Evolutionary conservation across 176 grass and related monocot species (phyloP).

Genomic region (Aegilops speltoides): DNA sequence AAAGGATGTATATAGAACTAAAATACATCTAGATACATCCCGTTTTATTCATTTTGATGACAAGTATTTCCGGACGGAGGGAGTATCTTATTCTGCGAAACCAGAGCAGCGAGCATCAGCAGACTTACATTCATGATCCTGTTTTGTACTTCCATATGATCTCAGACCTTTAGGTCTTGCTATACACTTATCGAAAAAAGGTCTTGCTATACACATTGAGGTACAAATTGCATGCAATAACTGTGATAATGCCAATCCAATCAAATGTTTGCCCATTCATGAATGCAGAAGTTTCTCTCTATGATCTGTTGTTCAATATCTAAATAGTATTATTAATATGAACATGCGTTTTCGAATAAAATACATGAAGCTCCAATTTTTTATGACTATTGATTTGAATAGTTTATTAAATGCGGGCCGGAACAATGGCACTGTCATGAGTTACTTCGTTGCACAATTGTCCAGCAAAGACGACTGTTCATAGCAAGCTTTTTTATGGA

Average conservation of each 20-base stretch:
- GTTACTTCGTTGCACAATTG: slow-evolving; percentile 88
- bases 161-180: slow-evolving; percentile 72
- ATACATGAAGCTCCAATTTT: neutral
- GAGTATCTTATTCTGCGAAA: slow-evolving; percentile 16
- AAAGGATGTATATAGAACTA: no score
- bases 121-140: neutral
- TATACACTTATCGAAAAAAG: no score
- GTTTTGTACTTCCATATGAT: slow-evolving; percentile 48
- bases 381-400: neutral
- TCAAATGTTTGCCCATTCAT: slow-evolving; percentile 86
- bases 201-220: slow-evolving; percentile 56
- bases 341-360: neutral
- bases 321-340: neutral
- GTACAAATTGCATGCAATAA: slow-evolving; percentile 53
- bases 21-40: no score
- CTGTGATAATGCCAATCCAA: slow-evolving; percentile 58
- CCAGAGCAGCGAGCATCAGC: neutral
- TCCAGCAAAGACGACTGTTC: slow-evolving; percentile 76
- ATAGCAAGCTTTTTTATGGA: slow-evolving; percentile 85
- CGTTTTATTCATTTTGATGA: no score
- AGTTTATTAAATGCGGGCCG: slow-evolving; percentile 43
- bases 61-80: no score
- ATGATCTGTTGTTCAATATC: slow-evolving; percentile 37
- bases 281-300: slow-evolving; percentile 86
- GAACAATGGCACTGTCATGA: slow-evolving; percentile 73